A percentile compares a stretch with the other conserved stretches of the same genome.
phyloP scores from a whole-genome alignment of 2,329 filamentous ascomycete species.

The Pyrenophora seminiperda region DNA sequence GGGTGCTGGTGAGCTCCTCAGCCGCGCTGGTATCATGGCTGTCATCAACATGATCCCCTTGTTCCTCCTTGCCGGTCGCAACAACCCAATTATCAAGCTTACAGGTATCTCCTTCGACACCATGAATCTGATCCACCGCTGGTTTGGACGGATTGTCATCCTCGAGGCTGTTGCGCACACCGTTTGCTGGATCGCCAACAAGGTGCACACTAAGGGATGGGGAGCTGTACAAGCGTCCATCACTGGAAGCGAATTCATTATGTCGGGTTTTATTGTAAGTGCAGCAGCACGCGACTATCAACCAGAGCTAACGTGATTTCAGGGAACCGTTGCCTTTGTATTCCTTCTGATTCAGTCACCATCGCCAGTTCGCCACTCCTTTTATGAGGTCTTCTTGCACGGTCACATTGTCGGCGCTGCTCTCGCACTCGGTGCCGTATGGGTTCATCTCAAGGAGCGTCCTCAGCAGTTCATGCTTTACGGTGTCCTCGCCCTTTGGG shows the following conservation, averaged over 20 bases:
- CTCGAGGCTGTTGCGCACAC: conserved; percentile 72
- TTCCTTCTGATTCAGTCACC: conserved; percentile 70
- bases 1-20: conserved; percentile 68
- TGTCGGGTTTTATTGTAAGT: conserved; percentile 68
- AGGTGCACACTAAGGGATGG: conserved; percentile 58
- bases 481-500: conserved; percentile 70
- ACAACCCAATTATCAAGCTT: conserved; percentile 76
- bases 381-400: conserved; percentile 78
- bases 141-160: conserved; percentile 77
- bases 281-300: conserved; percentile 59
- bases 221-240: conserved; percentile 49
- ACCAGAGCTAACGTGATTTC: conserved; percentile 58
- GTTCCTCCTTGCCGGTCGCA: conserved; percentile 74
- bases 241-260: conserved; percentile 54
- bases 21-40: conserved; percentile 71
- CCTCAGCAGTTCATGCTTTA: conserved; percentile 66
- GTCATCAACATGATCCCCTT: conserved; percentile 80
- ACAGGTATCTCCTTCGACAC: conserved; percentile 80
- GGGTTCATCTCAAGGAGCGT: conserved; percentile 65
- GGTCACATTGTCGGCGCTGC: conserved; percentile 70
- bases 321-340: conserved; percentile 66
- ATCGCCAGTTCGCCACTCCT: conserved; percentile 74
- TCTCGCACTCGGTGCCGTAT: conserved; percentile 66
- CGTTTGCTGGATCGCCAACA: conserved; percentile 60
- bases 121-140: conserved; percentile 80